Base-by-base conservation (phyloP, 2,329 filamentous ascomycete species). In the Fusarium virguliforme region DNA sequence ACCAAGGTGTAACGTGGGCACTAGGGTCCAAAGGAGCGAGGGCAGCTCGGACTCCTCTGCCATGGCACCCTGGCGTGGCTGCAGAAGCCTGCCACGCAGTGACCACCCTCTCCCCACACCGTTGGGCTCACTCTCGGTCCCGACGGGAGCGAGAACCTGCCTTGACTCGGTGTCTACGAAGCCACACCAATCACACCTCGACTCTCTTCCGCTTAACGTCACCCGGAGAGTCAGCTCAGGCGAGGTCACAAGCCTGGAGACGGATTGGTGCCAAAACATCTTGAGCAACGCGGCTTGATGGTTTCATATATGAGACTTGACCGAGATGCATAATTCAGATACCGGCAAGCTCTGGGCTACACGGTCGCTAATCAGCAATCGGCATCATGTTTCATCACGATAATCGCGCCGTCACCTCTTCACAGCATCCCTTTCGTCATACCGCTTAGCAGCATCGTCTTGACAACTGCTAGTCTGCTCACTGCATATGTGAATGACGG, bases 61-160 rank as follows among this genome's bases (percentile, higher is more conserved):
- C 37, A 30, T 22, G 6, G 10, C 34, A 60, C 66, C 53, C 55
- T 30, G 60, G 72, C 32, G 74, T 74, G 38, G 12, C 4, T 24
- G 26, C 56, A 72, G 40, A 55, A 59, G 15, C 48, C 64, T 60
- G 38, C 51, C 60, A 24, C 58, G 58, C 50, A 64, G 32, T 51
- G 41, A 51, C 56, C 62, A 65, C 37, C 32, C 43, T 64, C 64
- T 68, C 67, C 50, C 74, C 74, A 76, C 74, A 71, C 68, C 63
- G 68, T 74, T 76, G 68, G 71, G 64, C 41, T 61, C 18, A 18
- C 64, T 65, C 64, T 75, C 74, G 74, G 74, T 75, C 74, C 74
- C 74, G 74, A 74, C 74, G 74, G 74, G 74, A 76, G 51, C 67
- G 60, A 66, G 62, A 61, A 66, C 61, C 56, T 67, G 51, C 54